These are phyloP conservation scores for Dissophora ornata DNA, from an alignment of 192 early-diverging fungal species.

Conservation along the genomic window DNA sequence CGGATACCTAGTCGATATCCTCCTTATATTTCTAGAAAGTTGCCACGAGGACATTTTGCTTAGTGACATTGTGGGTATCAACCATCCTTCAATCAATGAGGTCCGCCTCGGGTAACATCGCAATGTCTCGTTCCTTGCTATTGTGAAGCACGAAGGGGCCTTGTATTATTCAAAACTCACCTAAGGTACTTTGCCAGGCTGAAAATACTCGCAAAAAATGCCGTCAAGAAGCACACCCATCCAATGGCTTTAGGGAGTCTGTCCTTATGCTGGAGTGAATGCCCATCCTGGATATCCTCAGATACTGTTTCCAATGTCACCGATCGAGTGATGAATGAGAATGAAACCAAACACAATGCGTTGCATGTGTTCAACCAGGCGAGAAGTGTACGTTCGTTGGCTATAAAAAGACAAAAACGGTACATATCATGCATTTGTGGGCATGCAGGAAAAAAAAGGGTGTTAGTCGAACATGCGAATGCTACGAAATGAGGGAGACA, in stretches of 20 bases:
- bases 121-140: too few relatives aligned
- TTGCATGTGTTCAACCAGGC: constrained; percentile 27
- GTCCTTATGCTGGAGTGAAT: constrained; percentile 1
- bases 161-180: too few relatives aligned
- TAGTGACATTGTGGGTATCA: too few relatives aligned
- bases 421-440: too few relatives aligned
- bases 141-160: too few relatives aligned
- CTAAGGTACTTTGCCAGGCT: constrained; percentile 43
- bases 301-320: constrained; percentile 13
- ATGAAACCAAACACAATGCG: constrained; percentile 36
- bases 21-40: constrained; percentile 37
- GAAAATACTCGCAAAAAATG: constrained; percentile 18
- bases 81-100: too few relatives aligned
- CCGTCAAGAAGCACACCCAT: constrained; percentile 32
- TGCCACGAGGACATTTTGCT: too few relatives aligned
- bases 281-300: background rate
- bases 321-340: constrained; percentile 35
- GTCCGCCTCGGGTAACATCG: too few relatives aligned
- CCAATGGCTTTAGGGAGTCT: constrained; percentile 19
- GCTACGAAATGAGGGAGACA: too few relatives aligned
- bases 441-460: background rate
- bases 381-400: constrained; percentile 46
- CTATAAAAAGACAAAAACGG: constrained; percentile 12
- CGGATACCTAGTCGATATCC: constrained; percentile 51
- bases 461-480: too few relatives aligned